phyloP scores from a whole-genome alignment of 192 early-diverging fungal genomes.

The Podila epigama region DNA sequence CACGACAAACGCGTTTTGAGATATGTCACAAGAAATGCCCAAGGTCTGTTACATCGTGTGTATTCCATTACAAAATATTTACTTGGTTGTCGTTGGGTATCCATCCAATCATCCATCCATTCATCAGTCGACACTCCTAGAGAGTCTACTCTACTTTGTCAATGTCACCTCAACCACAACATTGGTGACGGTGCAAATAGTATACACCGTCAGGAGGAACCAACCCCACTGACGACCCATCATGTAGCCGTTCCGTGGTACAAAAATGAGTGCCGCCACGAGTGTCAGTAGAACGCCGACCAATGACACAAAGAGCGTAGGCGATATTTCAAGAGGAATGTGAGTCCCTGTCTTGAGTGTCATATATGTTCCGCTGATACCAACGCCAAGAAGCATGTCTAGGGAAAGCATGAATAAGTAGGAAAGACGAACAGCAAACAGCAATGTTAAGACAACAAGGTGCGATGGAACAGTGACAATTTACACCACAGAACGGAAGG shows the following conservation, averaged over 20 bases:
- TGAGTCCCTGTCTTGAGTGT: constrained; percentile 57
- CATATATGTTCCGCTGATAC: constrained; percentile 73
- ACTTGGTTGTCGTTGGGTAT: too few relatives aligned
- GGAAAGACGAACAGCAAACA: neutral
- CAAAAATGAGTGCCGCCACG: constrained; percentile 61
- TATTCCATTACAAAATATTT: too few relatives aligned
- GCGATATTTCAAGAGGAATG: constrained; percentile 66
- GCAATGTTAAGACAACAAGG: constrained; percentile 7
- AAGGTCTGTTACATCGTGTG: too few relatives aligned
- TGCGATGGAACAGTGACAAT: too few relatives aligned
- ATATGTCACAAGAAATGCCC: too few relatives aligned
- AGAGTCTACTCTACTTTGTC: constrained; percentile 7
- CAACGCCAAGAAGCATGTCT: constrained; percentile 87
- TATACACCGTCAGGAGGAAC: constrained; percentile 63
- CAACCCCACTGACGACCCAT: constrained; percentile 69
- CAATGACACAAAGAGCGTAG: constrained; percentile 74
- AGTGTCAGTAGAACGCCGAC: constrained; percentile 71
- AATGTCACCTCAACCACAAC: constrained; percentile 58
- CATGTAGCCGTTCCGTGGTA: constrained; percentile 69
- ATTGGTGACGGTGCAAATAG: constrained; percentile 67
- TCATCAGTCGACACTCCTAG: too few relatives aligned
- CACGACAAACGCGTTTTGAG: too few relatives aligned
- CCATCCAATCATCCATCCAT: too few relatives aligned
- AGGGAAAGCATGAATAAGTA: neutral
- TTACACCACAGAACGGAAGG: too few relatives aligned